Evolutionary conservation across 352 stramenopile species (phyloP), one percentile per base, ranked within the genome.

Genomic region (Phytophthora sp.): DNA sequence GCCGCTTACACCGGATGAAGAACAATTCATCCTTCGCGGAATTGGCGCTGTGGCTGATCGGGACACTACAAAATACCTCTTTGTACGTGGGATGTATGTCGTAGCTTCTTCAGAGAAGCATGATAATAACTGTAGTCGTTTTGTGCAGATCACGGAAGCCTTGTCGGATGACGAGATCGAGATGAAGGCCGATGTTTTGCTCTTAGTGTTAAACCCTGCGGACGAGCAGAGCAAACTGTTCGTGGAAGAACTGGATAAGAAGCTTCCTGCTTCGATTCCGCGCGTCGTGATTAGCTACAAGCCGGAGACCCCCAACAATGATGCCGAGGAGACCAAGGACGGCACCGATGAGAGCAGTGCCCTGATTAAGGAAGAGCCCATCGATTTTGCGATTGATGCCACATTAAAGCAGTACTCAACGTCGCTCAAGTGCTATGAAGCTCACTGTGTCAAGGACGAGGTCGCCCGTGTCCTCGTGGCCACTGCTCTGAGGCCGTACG

Each of bases 131-230:
- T 4, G 12, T 30, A 28, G 0, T 48, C 49, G 10, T 18, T 28
- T 62, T 62, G 34, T 44, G 11, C 39, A 92, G 84, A 74, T 93
- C 28, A 93, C 82, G 1, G 79, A 91, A 67, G 74, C 72, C 27
- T 55, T 91, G 35, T 68, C 69, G 1, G 79, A 79, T 20, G 83
- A 80, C 5, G 81, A 94, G 39, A 75, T 94, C 12, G 79, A 90
- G 56, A 76, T 84, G 46, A 82, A 78, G 32, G 85, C 85, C 1
- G 85, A 94, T 61, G 83, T 91, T 50, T 38, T 94, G 35, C 85
- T 87, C 31, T 68, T 92, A 21, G 45, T 94, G 28, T 74, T 86
- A 52, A 82, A 94, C 51, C 85, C 85, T 24, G 52, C 77, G 0
- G 71, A 90, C 23, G 46, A 73, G 5, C 51, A 66, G 39, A 88